Base-by-base conservation (phyloP, 352 stramenopile genomes). In the Phytophthora pini region DNA sequence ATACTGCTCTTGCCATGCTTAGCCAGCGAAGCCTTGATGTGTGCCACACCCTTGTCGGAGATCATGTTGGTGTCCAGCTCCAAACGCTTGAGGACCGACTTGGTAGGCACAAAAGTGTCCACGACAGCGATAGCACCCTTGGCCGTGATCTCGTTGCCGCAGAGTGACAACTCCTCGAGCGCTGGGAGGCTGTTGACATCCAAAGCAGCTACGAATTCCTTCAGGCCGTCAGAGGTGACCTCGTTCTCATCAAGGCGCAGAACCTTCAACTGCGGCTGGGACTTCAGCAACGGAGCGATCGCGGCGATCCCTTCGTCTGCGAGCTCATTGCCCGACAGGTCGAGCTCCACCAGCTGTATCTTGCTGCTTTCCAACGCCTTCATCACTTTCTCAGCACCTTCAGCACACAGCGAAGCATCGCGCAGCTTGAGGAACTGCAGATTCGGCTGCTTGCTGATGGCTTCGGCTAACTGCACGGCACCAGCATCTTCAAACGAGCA, bases 171-270 rank as follows among this genome's bases (percentile, higher is more conserved):
- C 77, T 85, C 92, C 63, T 95, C 76, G 43, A 98, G 75, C 36
- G 27, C 41, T 45, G 69, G 77, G 11, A 69, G 62, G 56, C 70
- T 67, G 17, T 36, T 36, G 31, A 51, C 71, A 66, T 76, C 82
- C 65, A 98, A 70, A 4, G 80, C 82, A 39, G 77, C 79, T 0
- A 88, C 90, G 54, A 98, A 81, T 12, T 56, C 45, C 61, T 83
- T 82, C 4, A 89, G 81, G 4, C 94, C 95, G 15, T 76, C 84
- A 13, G 87, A 96, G 40, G 79, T 87, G 22, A 98, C 85, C 73
- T 98, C 90, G 74, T 98, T 98, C 65, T 98, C 95, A 58, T 98
- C 93, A 20, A 98, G 54, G 49, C 92, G 82, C 31, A 99, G 72
- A 47, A 89, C 76, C 61, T 84, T 87, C 46, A 99, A 13, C 9